Conservation (phyloP, 257 asterid genomes). For the Buddleja alternifolia region DNA sequence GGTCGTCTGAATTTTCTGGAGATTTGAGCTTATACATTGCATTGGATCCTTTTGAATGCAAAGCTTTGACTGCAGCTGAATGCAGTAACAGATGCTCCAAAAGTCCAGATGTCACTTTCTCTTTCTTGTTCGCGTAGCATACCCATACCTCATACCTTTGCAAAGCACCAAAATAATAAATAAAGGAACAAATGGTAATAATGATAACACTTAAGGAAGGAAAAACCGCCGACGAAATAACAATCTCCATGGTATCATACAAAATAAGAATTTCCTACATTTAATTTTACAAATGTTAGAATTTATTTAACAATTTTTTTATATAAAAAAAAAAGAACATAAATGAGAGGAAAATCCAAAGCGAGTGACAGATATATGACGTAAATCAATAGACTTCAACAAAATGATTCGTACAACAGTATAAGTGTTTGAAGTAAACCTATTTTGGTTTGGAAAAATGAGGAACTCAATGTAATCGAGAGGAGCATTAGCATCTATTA, state of each 20-base stretch:
- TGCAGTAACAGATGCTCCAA: slow-evolving; percentile 77
- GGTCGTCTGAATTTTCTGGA: slow-evolving; percentile 46
- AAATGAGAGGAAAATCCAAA: background rate
- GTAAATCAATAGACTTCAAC: no score
- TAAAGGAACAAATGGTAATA: slow-evolving; percentile 14
- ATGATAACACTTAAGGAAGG: slow-evolving; percentile 6
- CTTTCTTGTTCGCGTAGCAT: slow-evolving; percentile 52
- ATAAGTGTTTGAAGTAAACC: slow-evolving; percentile 45
- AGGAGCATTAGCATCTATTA: slow-evolving; percentile 43
- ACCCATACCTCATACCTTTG: slow-evolving; percentile 75
- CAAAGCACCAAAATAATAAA: slow-evolving; percentile 25
- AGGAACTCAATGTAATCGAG: slow-evolving; percentile 78
- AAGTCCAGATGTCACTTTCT: slow-evolving; percentile 65
- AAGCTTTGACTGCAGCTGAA: slow-evolving; percentile 55
- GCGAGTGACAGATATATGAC: no score
- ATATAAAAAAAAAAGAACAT: background rate
- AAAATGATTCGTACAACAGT: background rate
- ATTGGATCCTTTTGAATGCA: slow-evolving; percentile 63
- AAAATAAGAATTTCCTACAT: background rate
- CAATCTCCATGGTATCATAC: background rate
- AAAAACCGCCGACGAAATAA: background rate
- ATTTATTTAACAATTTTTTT: background rate
- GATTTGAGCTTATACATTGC: slow-evolving; percentile 53
- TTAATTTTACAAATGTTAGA: background rate
- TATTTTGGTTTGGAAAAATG: slow-evolving; percentile 67